Evolutionary conservation across 805 yeast species (phyloP).

Genomic region (Kodamaea lidongshanica): DNA sequence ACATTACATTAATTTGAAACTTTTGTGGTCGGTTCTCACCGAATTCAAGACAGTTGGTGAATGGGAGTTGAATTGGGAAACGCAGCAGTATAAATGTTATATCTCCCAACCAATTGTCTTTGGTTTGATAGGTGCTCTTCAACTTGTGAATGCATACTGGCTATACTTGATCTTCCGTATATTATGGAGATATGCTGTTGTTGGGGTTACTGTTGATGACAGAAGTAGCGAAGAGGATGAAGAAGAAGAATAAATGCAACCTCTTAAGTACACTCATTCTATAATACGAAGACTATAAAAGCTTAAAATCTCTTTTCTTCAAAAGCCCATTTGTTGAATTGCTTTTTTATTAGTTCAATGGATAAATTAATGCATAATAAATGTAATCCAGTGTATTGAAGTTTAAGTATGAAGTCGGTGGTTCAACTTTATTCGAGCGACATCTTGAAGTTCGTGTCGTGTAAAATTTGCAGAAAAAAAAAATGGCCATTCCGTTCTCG

Average conservation of each 20-base stretch:
- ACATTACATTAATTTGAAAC: conserved; percentile 74
- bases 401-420: no score
- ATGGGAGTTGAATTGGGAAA: conserved; percentile 71
- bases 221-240: conserved; percentile 83
- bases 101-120: conserved; percentile 90
- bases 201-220: conserved; percentile 66
- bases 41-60: conserved; percentile 85
- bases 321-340: no score
- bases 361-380: no score
- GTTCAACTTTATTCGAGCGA: no score
- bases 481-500: no score
- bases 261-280: conserved; percentile 1
- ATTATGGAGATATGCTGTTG: conserved; percentile 54
- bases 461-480: no score
- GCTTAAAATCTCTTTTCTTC: no score
- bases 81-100: conserved; percentile 95
- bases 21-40: conserved; percentile 78
- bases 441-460: no score
- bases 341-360: no score
- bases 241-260: conserved; percentile 9
- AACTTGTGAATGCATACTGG: conserved; percentile 86
- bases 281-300: conserved; percentile 1
- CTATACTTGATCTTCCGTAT: conserved; percentile 74
- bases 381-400: no score
- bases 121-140: conserved; percentile 67